phyloP scores from a whole-genome alignment of 192 early-diverging fungal genomes.

The Obelidium mucronatum region DNA sequence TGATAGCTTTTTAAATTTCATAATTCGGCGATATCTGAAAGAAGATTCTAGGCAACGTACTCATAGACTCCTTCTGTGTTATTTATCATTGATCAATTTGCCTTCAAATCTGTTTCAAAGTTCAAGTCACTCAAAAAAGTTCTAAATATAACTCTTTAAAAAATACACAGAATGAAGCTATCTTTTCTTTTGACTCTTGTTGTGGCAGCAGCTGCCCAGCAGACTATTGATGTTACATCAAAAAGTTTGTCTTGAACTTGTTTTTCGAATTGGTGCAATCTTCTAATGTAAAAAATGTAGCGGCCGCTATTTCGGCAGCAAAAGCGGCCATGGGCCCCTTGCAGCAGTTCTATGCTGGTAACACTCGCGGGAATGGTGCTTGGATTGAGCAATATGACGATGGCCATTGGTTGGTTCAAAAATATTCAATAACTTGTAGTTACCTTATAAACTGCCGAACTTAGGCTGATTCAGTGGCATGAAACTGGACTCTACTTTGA shows the following conservation, averaged over 20 bases:
- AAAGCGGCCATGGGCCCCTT: constrained; percentile 8
- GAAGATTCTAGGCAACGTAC: no score
- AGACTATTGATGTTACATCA: constrained; percentile 3
- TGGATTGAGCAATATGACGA: constrained; percentile 16
- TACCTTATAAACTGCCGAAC: no score
- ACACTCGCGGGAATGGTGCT: constrained; percentile 1
- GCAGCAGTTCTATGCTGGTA: constrained; percentile 6
- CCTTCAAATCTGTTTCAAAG: no score
- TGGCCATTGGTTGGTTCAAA: neutral
- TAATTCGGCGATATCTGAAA: neutral
- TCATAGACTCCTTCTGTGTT: no score
- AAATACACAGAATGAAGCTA: neutral
- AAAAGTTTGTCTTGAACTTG: constrained; percentile 1
- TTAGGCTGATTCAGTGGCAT: constrained; percentile 3
- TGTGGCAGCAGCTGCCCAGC: neutral
- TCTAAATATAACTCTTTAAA: neutral
- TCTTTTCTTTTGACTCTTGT: neutral
- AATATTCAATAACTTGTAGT: no score
- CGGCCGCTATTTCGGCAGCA: constrained; percentile 8
- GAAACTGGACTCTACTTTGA: constrained; percentile 12
- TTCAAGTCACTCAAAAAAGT: no score
- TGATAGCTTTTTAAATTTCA: neutral
- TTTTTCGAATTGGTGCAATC: neutral
- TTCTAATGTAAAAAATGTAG: neutral
- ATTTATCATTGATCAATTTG: no score